Base-by-base conservation (phyloP, 768 basidiomycete genomes). In the Leccinum subgranulosum region DNA sequence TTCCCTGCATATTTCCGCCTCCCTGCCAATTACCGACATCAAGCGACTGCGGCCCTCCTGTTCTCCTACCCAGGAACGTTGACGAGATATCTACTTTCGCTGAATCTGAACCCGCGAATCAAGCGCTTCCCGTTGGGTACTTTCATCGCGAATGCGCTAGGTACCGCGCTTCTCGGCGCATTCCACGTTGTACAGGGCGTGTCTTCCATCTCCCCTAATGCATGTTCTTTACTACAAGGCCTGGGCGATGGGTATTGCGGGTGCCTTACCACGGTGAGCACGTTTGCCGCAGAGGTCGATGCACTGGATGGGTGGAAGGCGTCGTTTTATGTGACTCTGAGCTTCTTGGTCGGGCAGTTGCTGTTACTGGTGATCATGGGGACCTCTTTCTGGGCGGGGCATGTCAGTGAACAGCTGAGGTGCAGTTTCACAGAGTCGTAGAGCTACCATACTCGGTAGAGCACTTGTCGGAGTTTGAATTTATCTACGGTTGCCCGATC, bases 161-260 rank as follows among this genome's bases (percentile, higher is more conserved):
- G 92, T 4, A 93, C 92, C n/a, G 86, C 85, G n/a, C 72, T 98
- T 56, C 78, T 97, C 23, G 88, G 87, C 19, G 76, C 79, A 23
- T 85, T 89, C 63, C 86, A 84, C 63, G 84, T 90, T 51, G 70
- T 93, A 45, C 90, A 93, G 69, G 81, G 84, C 56, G 7, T 71
- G 10, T 53, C 64, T 34, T 75, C 75, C 33, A 59, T 73, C 23
- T 81, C 86, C 2, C 68, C 73, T 21, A 74, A 79, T 57, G 78
- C 82, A 33, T 97, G 95, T 67, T 78, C 82, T 25, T 76, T 92
- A 19, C 72, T 98, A 43, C 87, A 91, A 67, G 95, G 93, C 1
- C 74, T 98, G 36, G 77, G 79, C 23, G 93, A 98, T 69, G 97
- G 97, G 7, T 98, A 93, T 68, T 98, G 95, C 69, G 97, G 94